Evolutionary conservation across 31 red algal species (phyloP), one percentile per base, ranked within the genome.

Genomic region (Odonthalia washingtoniensis): DNA sequence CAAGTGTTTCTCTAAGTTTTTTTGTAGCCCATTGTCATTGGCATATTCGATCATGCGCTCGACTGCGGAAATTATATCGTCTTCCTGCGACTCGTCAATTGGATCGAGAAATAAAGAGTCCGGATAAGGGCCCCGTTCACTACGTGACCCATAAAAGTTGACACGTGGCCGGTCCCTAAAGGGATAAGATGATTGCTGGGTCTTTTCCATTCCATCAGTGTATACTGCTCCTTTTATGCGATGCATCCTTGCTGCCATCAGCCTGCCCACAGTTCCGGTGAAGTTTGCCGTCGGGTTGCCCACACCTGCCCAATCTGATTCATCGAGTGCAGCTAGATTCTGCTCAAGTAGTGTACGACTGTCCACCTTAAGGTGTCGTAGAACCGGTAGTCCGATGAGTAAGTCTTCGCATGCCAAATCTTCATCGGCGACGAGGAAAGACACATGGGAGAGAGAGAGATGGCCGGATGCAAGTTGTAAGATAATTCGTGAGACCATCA

Each of bases 361-460:
- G 18, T 77, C 30, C 32, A 77, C 74, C 74, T 21, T 0, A 16
- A 77, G 0, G 17, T 77, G 30, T 77, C 0, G 74, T 21, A 46
- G 17, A 18, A 17, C 74, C 14, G 39, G 14, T 61, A 18, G 30
- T 18, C 74, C 74, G 0, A 46, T 77, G 18, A 77, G 39, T 26
- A 77, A 30, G 49, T 46, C 74, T 46, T 77, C 74, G 26, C 16
- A 77, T 16, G 30, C 35, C 40, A 77, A 46, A 17, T 77, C 74
- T 33, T 77, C 74, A 52, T 42, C 39, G 16, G 52, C 52, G 32
- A 42, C 74, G 0, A 77, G 0, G 32, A 53, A 77, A 30, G 24
- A 72, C 17, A 72, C 32, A 30, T 46, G 21, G 18, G 49, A 0
- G 18, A 77, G 26, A n/a, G 74, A 33, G 18, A 77, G 39, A 18